These are phyloP conservation scores for Excoecaria cochinchinensis DNA, from an alignment of 345 rosid species.

Conservation along the genomic window DNA sequence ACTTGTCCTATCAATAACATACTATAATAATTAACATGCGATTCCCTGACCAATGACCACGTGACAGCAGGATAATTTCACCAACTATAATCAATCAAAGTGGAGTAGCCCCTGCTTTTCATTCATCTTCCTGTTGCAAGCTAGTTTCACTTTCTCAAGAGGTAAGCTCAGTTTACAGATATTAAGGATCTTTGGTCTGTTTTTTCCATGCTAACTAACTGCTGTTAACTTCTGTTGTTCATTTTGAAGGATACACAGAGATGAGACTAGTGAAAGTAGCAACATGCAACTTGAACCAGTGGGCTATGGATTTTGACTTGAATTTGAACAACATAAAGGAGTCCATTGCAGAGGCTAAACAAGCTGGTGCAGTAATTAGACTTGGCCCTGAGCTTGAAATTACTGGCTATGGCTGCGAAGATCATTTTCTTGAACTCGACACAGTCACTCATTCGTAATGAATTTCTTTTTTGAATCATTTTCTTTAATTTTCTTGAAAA, in stretches of 20 bases:
- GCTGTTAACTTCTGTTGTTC: neutral
- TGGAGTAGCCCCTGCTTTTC: neutral
- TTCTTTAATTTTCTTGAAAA: too few relatives aligned
- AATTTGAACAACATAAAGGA: conserved; percentile 75
- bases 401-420: conserved; percentile 99
- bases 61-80: neutral
- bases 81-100: neutral
- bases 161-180: neutral
- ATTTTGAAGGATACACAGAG: conserved; percentile 6
- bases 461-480: neutral
- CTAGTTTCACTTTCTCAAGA: neutral
- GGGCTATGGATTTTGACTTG: conserved; percentile 93
- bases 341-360: conserved; percentile 65
- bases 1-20: neutral
- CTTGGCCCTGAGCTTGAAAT: conserved; percentile 97
- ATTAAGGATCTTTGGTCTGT: neutral
- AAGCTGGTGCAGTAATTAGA: conserved; percentile 74
- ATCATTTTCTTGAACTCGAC: conserved; percentile 93
- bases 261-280: conserved; percentile 86
- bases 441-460: conserved; percentile 70
- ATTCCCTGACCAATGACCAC: neutral
- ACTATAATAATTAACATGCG: neutral
- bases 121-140: neutral
- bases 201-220: neutral
- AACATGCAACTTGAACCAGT: conserved; percentile 88